Conservation (phyloP, 2,329 filamentous ascomycete genomes). For the Cadophora luteo-olivacea region DNA sequence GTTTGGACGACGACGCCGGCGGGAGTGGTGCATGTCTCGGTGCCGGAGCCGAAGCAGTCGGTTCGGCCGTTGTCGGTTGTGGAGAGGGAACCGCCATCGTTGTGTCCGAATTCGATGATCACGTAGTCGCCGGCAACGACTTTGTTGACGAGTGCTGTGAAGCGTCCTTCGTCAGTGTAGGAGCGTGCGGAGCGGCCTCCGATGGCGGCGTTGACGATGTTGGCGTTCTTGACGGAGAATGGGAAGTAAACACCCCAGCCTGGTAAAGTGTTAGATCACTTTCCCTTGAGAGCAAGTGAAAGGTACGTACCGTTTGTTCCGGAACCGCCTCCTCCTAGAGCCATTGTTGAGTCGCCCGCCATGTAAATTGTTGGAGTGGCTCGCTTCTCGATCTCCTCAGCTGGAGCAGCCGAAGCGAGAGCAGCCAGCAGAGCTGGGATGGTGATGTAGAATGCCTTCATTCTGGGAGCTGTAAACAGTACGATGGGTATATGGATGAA, state of each 20-base stretch:
- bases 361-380: conserved; percentile 55
- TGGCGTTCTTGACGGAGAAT: conserved; percentile 54
- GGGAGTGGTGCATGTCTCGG: conserved; percentile 53
- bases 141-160: conserved; percentile 59
- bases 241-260: conserved; percentile 69
- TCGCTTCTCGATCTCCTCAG: conserved; percentile 27
- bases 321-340: conserved; percentile 52
- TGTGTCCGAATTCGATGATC: conserved; percentile 69
- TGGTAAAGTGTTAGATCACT: conserved; percentile 42
- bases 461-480: conserved; percentile 9
- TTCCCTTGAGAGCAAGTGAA: background rate
- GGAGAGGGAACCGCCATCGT: conserved; percentile 63
- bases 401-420: conserved; percentile 32
- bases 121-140: conserved; percentile 52
- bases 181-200: conserved; percentile 71
- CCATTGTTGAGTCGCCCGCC: conserved; percentile 69
- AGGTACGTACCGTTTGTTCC: conserved; percentile 48
- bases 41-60: conserved; percentile 55
- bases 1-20: conserved; percentile 56
- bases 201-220: conserved; percentile 68
- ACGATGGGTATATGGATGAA: background rate
- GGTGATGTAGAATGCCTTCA: conserved; percentile 30
- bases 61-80: conserved; percentile 66
- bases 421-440: conserved; percentile 36
- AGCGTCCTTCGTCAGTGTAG: conserved; percentile 70